Base-by-base conservation (phyloP, 495 filamentous ascomycete genomes). In the Coniosporium apollinis region DNA sequence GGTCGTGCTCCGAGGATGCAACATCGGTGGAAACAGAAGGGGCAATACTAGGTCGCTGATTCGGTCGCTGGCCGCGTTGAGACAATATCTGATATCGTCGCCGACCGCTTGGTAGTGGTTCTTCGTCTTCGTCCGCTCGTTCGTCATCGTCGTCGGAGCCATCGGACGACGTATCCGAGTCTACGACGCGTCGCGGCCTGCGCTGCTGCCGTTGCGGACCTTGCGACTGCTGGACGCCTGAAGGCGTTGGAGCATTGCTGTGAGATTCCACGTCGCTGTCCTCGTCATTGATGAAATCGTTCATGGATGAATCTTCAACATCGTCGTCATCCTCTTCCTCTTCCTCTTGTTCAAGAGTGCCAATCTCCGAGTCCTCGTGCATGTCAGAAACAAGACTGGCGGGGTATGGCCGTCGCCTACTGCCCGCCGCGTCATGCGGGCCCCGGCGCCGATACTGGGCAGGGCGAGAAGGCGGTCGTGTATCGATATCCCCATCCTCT, bases 401-500 rank as follows among this genome's bases (percentile, higher is more conserved):
- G 24, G 15, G 45, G 30, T 51, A 46, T 11, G 50, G 47, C 15
- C 31, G 31, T 16, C 46, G 39, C 29, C 43, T 31, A 41, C 48
- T 45, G 22, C 43, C 49, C n/a, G 46, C 43, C 14, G 48, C 46
- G 32, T 49, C 52, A 30, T 54, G 46, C 4, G 48, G 30, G 19
- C 40, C 22, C 4, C 22, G 43, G 9, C 48, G 43, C 18, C 43
- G 42, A 5, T 24, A 39, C 21, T 19, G 7, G 14, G 6, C 11
- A 30, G 11, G 14, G 8, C 14, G 28, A 15, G 11, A 22, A 11
- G 15, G 6, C 15, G 9, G 11, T 37, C 11, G 35, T 7, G 14
- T 30, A 8, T n/a, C n/a, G n/a, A n/a, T n/a, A 9, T 56, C 52
- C 14, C 55, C 56, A 17, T 57, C 52, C 18, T 56, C 55, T 30